phyloP scores from a whole-genome alignment of 2,329 filamentous ascomycete genomes.

The Thielaviopsis euricoi region DNA sequence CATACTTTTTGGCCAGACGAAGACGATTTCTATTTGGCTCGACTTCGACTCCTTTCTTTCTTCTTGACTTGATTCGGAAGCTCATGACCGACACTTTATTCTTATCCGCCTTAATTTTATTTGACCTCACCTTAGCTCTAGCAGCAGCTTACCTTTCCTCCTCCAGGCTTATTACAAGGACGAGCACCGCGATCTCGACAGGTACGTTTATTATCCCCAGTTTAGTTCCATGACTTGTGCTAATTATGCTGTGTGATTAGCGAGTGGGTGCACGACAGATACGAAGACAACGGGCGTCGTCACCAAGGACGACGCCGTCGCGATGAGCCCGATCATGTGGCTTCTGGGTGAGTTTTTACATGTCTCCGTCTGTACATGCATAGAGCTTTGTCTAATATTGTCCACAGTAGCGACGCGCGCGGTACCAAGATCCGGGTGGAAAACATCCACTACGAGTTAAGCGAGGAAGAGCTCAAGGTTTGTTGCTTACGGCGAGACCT shows the following conservation, averaged over 20 bases:
- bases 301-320: constrained; percentile 26
- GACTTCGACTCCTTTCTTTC: neutral
- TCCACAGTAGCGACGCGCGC: constrained; percentile 28
- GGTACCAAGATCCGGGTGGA: constrained; percentile 67
- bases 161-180: constrained; percentile 37
- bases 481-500: constrained; percentile 7
- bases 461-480: constrained; percentile 68
- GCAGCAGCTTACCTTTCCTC: constrained; percentile 22
- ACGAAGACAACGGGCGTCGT: constrained; percentile 50
- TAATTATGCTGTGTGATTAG: constrained; percentile 23
- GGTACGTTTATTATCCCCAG: constrained; percentile 29
- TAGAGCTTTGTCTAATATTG: neutral
- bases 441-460: constrained; percentile 85
- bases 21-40: neutral
- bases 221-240: neutral
- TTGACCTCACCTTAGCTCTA: constrained; percentile 3
- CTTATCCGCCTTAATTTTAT: neutral
- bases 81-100: neutral
- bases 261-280: constrained; percentile 91
- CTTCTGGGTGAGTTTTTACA: constrained; percentile 7
- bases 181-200: constrained; percentile 52
- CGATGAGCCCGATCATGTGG: constrained; percentile 17
- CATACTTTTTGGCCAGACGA: neutral
- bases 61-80: neutral
- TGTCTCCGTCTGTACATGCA: neutral